A percentile compares a stretch with the other conserved stretches of the same genome.
Conservation (phyloP, 2,329 filamentous ascomycete genomes). For the Epicoccum sorghinum region DNA sequence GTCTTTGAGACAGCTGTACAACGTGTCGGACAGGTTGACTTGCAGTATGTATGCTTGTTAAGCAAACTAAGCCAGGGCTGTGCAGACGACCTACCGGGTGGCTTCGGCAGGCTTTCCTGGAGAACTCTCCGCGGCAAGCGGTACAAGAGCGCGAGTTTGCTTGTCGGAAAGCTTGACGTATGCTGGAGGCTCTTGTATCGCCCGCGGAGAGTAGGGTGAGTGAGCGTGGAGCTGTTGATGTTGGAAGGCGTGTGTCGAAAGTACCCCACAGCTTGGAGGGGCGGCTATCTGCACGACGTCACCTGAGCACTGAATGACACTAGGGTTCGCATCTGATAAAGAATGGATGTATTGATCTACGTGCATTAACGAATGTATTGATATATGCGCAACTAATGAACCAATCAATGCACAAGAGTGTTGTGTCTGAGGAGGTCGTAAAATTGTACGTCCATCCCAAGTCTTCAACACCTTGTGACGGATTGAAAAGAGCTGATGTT, state of each 20-base stretch:
- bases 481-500: conserved; percentile 7
- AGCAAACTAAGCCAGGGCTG: conserved; percentile 12
- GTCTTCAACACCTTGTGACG: neutral
- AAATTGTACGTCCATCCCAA: neutral
- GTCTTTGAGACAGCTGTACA: too few species aligned
- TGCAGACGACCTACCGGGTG: conserved; percentile 7
- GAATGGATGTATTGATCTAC: conserved; percentile 13
- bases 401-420: neutral
- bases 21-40: neutral
- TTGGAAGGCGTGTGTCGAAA: neutral
- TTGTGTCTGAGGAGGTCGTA: neutral
- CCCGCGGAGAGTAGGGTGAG: conserved; percentile 29
- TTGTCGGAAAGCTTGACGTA: conserved; percentile 19
- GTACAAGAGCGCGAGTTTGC: conserved; percentile 31
- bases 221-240: conserved; percentile 8
- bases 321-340: conserved; percentile 6
- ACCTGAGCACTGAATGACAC: conserved; percentile 11
- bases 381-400: conserved; percentile 9
- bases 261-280: conserved; percentile 24
- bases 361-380: conserved; percentile 9
- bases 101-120: conserved; percentile 8
- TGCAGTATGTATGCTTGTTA: conserved; percentile 6
- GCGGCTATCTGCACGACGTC: conserved; percentile 20
- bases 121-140: conserved; percentile 25
- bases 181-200: conserved; percentile 36